Percentiles rank a stretch among this genome's conserved stretches.
These are phyloP conservation scores for Zopfia rhizophila DNA, from an alignment of 2,329 filamentous ascomycete genomes.

Conservation along the genomic window DNA sequence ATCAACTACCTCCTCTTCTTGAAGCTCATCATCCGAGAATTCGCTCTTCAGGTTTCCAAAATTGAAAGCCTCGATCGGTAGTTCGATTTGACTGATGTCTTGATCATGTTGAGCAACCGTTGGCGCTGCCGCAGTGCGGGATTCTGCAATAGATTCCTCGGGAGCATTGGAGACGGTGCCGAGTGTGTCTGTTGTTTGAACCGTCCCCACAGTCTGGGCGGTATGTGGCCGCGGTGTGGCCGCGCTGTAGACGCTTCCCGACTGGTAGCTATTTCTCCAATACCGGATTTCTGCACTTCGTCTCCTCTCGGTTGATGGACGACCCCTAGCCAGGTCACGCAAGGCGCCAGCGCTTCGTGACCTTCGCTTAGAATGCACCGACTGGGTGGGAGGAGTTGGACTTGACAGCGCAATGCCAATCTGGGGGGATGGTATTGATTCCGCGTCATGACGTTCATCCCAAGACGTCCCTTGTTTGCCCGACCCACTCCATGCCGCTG, in stretches of 20 bases:
- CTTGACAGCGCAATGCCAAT: conserved; percentile 51
- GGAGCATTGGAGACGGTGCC: conserved; percentile 31
- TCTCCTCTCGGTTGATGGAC: conserved; percentile 34
- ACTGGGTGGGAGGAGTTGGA: conserved; percentile 26
- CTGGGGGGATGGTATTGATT: conserved; percentile 36
- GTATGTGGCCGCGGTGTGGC: conserved; percentile 43
- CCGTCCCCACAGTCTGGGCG: conserved; percentile 44
- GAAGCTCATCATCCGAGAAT: conserved; percentile 31
- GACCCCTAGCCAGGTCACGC: conserved; percentile 40
- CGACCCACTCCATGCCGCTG: conserved; percentile 31
- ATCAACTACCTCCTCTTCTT: conserved; percentile 17
- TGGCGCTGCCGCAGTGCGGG: conserved; percentile 29
- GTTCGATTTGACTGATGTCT: conserved; percentile 22
- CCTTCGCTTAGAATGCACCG: conserved; percentile 40
- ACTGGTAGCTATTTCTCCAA: conserved; percentile 48
- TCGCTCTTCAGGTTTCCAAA: conserved; percentile 46
- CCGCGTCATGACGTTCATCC: conserved; percentile 41
- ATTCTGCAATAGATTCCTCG: conserved; percentile 30
- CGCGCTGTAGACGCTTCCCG: conserved; percentile 43
- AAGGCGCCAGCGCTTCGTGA: conserved; percentile 52
- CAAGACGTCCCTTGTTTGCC: conserved; percentile 34
- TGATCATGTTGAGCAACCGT: conserved; percentile 21
- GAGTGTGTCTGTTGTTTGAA: conserved; percentile 35
- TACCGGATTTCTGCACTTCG: conserved; percentile 49
- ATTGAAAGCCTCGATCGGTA: conserved; percentile 47